Evolutionary conservation across 768 basidiomycete species (phyloP), one percentile per base, ranked within the genome.

Genomic region (Guyanaporus albipodus): DNA sequence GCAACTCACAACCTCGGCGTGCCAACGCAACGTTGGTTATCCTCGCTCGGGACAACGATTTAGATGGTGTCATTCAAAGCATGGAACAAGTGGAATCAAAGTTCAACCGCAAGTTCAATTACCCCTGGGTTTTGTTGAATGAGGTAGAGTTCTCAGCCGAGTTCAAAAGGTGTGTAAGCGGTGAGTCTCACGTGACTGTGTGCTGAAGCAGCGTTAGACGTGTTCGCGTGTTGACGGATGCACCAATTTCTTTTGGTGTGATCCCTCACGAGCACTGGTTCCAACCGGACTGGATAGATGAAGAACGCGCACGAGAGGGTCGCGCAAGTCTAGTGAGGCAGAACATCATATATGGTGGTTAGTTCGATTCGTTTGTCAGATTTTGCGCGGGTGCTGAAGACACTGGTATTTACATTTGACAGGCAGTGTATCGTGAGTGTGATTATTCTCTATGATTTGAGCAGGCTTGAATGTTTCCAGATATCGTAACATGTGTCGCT

Each of bases 401-500:
- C 34, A 39, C 42, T 28, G 34, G 0, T 26, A 53, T 51, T 31
- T 42, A 7, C 35, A n/a, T n/a, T n/a, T n/a, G n/a, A n/a, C n/a
- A 74, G 74, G 70, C 29, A 76, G 74, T 48, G 66, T 76, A 6
- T 67, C 74, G 72, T 74, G 42, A 55, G 70, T 67, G 12, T 41
- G 9, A 14, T 35, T 36, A 19, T 22, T n/a, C 17, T 23, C 4
- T 21, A 9, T 19, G n/a, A 15, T 12, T 36, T 11, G 12, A 17
- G 10, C 12, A 8, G 8, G 11, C 22, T 12, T 23, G 46, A 23
- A 49, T 6, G 11, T 11, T 39, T 32, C 8, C 28, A 75, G 70
- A n/a, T 85, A 87, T 54, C 74, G 83, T n/a, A 83, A 85, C 45
- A 86, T 87, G 85, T 87, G 85, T 60, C 73, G 85, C 29, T 87